Evolutionary conservation across 2,329 filamentous ascomycete genomes (phyloP).

Genomic region (Arthrinium puccinioides): DNA sequence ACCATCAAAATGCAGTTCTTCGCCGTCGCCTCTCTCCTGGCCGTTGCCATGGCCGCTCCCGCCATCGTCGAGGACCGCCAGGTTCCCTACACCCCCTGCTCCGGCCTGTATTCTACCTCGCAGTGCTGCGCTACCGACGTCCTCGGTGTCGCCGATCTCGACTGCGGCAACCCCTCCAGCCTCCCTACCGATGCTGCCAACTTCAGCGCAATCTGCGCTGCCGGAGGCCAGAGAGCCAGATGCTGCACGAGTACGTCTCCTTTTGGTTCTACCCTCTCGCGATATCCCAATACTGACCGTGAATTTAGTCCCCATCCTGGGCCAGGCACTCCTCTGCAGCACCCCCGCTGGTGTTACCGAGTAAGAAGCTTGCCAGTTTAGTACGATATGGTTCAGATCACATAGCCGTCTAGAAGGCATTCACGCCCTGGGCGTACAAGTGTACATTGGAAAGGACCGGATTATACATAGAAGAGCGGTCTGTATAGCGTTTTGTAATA

Average conservation of each 20-base stretch:
- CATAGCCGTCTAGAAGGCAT: too few relatives aligned
- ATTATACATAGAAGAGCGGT: too few relatives aligned
- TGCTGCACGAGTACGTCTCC: too few relatives aligned
- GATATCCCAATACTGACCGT: too few relatives aligned
- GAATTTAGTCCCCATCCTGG: slow-evolving; percentile 32
- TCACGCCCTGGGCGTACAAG: too few relatives aligned
- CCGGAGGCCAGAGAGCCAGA: slow-evolving; percentile 33
- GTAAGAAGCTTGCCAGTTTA: too few relatives aligned
- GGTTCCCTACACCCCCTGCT: slow-evolving; percentile 28
- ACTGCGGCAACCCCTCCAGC: slow-evolving; percentile 39
- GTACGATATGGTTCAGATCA: too few relatives aligned
- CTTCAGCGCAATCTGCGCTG: slow-evolving; percentile 33
- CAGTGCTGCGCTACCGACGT: slow-evolving; percentile 54
- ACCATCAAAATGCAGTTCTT: slow-evolving; percentile 24
- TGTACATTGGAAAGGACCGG: too few relatives aligned
- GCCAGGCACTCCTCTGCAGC: slow-evolving; percentile 19
- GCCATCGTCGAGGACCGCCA: slow-evolving; percentile 26
- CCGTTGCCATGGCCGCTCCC: slow-evolving; percentile 19
- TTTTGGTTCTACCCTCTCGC: too few relatives aligned
- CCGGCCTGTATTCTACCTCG: slow-evolving; percentile 31
- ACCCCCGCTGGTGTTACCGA: slow-evolving; percentile 12
- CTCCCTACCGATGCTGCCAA: slow-evolving; percentile 28
- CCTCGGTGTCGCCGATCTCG: slow-evolving; percentile 20
- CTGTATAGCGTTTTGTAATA: too few relatives aligned
- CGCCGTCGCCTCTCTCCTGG: slow-evolving; percentile 13